These are phyloP conservation scores for Nitzschia inconspicua DNA, from an alignment of 108 stramenopile genomes.

Conservation along the genomic window DNA sequence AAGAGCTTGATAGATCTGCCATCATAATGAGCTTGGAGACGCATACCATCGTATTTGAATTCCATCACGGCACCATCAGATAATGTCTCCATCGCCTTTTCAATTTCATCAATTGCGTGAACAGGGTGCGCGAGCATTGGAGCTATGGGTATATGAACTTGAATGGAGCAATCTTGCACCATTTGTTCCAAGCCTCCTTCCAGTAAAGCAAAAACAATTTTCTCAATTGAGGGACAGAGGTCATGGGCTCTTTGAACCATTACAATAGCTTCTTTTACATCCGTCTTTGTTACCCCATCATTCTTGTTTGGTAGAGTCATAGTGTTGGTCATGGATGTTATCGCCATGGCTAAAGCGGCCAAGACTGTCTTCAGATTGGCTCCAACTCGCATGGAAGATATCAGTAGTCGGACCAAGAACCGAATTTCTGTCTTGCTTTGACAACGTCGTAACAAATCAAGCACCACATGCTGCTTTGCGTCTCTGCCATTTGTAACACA, in stretches of 20 bases:
- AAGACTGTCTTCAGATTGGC: constrained; percentile 41
- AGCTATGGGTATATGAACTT: constrained; percentile 33
- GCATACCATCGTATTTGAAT: constrained; percentile 91
- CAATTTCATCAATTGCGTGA: constrained; percentile 41
- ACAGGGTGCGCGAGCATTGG: constrained; percentile 57
- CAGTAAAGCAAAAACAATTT: constrained; percentile 28
- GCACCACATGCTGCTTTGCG: constrained; percentile 29
- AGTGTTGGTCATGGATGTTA: not conserved
- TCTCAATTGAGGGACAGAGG: constrained; percentile 35
- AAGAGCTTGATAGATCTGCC: constrained; percentile 53
- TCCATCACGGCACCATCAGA: constrained; percentile 41
- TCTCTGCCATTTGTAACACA: constrained; percentile 18
- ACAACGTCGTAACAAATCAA: constrained; percentile 33
- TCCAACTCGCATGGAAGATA: constrained; percentile 48
- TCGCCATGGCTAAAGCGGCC: constrained; percentile 35
- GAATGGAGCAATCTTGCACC: constrained; percentile 26
- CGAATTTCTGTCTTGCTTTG: constrained; percentile 32
- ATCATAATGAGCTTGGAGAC: constrained; percentile 81
- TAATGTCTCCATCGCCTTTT: constrained; percentile 13
- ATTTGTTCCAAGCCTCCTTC: constrained; percentile 37
- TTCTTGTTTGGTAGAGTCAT: not conserved
- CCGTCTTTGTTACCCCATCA: not conserved
- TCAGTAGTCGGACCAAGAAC: constrained; percentile 43
- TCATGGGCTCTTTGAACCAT: constrained; percentile 36
- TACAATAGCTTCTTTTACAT: constrained; percentile 12